These are phyloP conservation scores for Amanita muscaria DNA, from an alignment of 768 basidiomycete genomes.

Conservation along the genomic window DNA sequence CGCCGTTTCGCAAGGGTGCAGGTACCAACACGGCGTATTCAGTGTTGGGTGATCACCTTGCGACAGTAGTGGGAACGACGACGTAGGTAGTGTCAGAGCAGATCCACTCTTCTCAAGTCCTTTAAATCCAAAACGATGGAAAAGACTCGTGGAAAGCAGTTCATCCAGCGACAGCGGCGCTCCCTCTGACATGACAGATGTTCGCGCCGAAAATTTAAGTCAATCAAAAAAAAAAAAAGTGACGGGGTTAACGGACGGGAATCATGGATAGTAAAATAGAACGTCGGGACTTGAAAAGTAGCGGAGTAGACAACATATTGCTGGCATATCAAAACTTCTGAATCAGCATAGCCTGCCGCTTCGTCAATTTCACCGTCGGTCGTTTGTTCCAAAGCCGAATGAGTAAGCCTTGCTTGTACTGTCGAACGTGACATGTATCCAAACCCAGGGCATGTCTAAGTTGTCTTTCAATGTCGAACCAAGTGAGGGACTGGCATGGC, in stretches of 20 bases:
- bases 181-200: slow-evolving; percentile 54
- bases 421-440: slow-evolving; percentile 40
- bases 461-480: neutral
- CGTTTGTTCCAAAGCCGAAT: slow-evolving; percentile 14
- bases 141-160: slow-evolving; percentile 49
- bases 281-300: slow-evolving; percentile 73
- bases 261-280: slow-evolving; percentile 71
- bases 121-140: slow-evolving; percentile 40
- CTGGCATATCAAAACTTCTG: slow-evolving; percentile 33
- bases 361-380: slow-evolving; percentile 33
- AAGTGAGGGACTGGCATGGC: slow-evolving; percentile 19
- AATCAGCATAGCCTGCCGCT: slow-evolving; percentile 10
- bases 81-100: slow-evolving; percentile 40
- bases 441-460: slow-evolving; percentile 27
- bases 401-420: slow-evolving; percentile 12
- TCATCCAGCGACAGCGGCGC: slow-evolving; percentile 48
- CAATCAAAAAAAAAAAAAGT: too few species aligned
- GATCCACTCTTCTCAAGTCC: slow-evolving; percentile 40
- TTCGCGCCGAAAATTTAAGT: too few species aligned
- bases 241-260: slow-evolving; percentile 44
- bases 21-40: slow-evolving; percentile 70
- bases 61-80: slow-evolving; percentile 68
- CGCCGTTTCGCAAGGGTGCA: slow-evolving; percentile 81
- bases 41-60: slow-evolving; percentile 83
- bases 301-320: slow-evolving; percentile 73